phyloP scores from a whole-genome alignment of 2,329 filamentous ascomycete species.

The Aureobasidium lini region DNA sequence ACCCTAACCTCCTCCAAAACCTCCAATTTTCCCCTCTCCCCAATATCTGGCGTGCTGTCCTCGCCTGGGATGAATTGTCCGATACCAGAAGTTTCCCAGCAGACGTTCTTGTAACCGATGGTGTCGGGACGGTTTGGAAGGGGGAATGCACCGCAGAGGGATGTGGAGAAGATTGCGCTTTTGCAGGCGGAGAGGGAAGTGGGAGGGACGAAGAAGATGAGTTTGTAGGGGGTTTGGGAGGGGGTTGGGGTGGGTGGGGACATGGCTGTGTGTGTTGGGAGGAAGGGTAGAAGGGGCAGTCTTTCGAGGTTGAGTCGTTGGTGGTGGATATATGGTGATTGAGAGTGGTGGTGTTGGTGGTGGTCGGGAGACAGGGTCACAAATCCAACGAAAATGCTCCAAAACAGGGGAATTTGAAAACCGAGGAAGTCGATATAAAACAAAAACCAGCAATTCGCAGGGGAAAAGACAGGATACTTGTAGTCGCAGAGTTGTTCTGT shows the following conservation, averaged over 20 bases:
- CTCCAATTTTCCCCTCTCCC: conserved; percentile 50
- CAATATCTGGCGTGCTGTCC: conserved; percentile 56
- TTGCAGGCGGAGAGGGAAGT: conserved; percentile 33
- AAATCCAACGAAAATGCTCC: background rate
- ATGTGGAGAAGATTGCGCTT: conserved; percentile 38
- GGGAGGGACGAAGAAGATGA: conserved; percentile 39
- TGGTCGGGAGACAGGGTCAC: background rate
- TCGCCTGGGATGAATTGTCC: conserved; percentile 60
- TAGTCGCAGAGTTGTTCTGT: background rate
- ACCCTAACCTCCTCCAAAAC: conserved; percentile 53
- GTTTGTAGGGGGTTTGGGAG: conserved; percentile 30
- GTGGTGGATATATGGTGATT: too few relatives aligned
- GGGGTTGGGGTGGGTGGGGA: too few relatives aligned
- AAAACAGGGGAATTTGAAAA: background rate
- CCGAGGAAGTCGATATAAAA: background rate
- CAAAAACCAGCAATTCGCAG: too few relatives aligned
- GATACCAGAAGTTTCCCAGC: conserved; percentile 42
- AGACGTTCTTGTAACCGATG: conserved; percentile 34
- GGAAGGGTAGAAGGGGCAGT: too few relatives aligned
- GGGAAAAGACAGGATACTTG: background rate
- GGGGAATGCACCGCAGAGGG: conserved; percentile 34
- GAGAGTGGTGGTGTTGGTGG: background rate
- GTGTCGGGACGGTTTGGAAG: conserved; percentile 8
- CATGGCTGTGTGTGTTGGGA: too few relatives aligned
- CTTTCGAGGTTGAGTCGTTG: too few relatives aligned